Evolutionary conservation across 768 basidiomycete species (phyloP).

Genomic region (Boletus rubropictus): DNA sequence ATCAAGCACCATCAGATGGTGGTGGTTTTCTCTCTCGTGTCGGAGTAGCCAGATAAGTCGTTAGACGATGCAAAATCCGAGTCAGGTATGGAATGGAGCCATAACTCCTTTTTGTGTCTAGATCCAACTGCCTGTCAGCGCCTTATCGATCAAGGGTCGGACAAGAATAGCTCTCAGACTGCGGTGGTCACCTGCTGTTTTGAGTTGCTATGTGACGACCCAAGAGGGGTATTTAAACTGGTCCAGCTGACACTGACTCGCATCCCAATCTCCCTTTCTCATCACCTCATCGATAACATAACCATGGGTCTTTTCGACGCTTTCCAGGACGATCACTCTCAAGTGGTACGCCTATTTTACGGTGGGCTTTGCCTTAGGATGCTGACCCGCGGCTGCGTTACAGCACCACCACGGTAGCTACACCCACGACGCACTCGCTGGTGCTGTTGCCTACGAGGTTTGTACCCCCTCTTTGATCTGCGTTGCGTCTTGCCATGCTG

Average conservation of each 20-base stretch:
- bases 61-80: neutral
- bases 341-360: slow-evolving; percentile 6
- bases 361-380: neutral
- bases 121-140: slow-evolving; percentile 13
- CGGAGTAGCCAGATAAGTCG: neutral
- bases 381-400: neutral
- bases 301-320: slow-evolving; percentile 8
- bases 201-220: slow-evolving; percentile 9
- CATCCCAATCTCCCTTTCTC: neutral
- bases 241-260: neutral
- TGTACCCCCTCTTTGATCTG: neutral
- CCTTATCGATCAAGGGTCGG: slow-evolving; percentile 16
- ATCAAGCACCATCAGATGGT: neutral
- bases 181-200: slow-evolving; percentile 5
- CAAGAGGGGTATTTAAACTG: slow-evolving; percentile 19
- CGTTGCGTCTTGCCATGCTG: neutral
- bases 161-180: slow-evolving; percentile 11
- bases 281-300: neutral
- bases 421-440: slow-evolving; percentile 20
- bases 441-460: slow-evolving; percentile 17
- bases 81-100: neutral
- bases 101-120: neutral
- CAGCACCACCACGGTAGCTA: slow-evolving; percentile 12
- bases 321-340: neutral
- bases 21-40: neutral